Evolutionary conservation across 306 rosid species (phyloP).

Genomic region (Gleditsia sinensis): DNA sequence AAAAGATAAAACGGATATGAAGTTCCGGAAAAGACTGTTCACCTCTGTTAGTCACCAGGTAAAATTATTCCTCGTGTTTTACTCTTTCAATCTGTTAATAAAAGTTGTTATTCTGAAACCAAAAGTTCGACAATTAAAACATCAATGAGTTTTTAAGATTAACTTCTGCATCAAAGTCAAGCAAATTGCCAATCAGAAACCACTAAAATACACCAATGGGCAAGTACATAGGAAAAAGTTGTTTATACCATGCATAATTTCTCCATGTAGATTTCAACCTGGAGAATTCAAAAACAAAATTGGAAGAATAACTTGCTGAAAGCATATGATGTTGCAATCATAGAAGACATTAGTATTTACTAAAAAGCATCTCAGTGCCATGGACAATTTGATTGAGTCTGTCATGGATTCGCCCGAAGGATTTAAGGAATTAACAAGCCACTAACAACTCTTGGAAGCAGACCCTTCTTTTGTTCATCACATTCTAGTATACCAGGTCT

Average conservation of each 20-base stretch:
- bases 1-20: neutral
- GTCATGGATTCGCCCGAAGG: conserved; percentile 42
- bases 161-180: too few relatives aligned
- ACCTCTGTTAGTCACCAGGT: conserved; percentile 74
- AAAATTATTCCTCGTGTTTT: conserved; percentile 74
- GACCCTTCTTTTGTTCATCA: conserved; percentile 64
- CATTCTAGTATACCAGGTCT: conserved; percentile 63
- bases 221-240: neutral
- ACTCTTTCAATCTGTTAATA: conserved; percentile 77
- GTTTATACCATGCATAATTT: conserved; percentile 42
- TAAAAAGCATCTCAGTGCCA: conserved; percentile 52
- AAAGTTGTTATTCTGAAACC: too few relatives aligned
- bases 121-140: too few relatives aligned
- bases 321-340: conserved; percentile 1
- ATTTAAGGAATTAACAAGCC: conserved; percentile 69
- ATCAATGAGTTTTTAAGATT: too few relatives aligned
- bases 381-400: conserved; percentile 67
- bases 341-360: neutral
- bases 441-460: conserved; percentile 76
- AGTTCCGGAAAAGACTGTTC: conserved; percentile 26
- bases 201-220: too few relatives aligned
- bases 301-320: neutral
- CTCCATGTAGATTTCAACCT: conserved; percentile 96
- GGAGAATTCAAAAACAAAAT: conserved; percentile 26
- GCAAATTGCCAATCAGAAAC: too few relatives aligned